Evolutionary conservation across 495 filamentous ascomycete species (phyloP).

Genomic region (Paragyromitra xinjiangensis): DNA sequence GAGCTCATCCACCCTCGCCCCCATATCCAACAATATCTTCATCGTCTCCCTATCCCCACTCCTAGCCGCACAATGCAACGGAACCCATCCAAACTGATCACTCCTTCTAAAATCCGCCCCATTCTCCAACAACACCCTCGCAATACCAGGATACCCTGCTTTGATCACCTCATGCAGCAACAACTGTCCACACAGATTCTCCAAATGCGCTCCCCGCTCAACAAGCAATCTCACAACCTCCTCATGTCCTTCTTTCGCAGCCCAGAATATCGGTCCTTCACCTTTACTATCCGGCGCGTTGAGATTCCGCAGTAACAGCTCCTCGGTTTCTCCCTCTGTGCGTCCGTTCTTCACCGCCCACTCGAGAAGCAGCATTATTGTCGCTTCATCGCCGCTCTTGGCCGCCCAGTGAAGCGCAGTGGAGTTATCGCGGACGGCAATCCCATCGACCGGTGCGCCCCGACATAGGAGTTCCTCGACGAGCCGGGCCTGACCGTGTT

Average conservation of each 20-base stretch:
- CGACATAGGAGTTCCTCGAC: constrained; percentile 1
- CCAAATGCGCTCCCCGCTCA: neutral
- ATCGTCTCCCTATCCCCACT: neutral
- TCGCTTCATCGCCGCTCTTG: neutral
- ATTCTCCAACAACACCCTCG: neutral
- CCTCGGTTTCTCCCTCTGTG: too few species aligned
- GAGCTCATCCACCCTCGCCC: neutral
- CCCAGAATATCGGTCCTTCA: constrained; percentile 6
- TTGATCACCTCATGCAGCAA: constrained; percentile 14
- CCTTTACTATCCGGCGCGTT: constrained; percentile 24
- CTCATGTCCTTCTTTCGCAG: neutral
- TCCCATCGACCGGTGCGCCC: neutral
- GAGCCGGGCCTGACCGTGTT: neutral
- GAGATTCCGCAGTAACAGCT: neutral
- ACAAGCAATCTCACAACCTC: neutral
- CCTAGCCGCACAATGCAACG: constrained; percentile 18
- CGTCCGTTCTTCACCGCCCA: too few species aligned
- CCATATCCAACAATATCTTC: neutral
- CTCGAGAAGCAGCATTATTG: neutral
- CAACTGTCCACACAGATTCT: constrained; percentile 8
- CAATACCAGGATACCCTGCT: neutral
- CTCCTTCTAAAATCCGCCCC: neutral
- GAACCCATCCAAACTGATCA: constrained; percentile 18
- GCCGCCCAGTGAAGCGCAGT: constrained; percentile 44
- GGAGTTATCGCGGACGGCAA: neutral